Percentiles rank a stretch among this genome's conserved stretches.
phyloP scores from a whole-genome alignment of 2,329 filamentous ascomycete genomes.

The Talaromyces albobiverticillius region DNA sequence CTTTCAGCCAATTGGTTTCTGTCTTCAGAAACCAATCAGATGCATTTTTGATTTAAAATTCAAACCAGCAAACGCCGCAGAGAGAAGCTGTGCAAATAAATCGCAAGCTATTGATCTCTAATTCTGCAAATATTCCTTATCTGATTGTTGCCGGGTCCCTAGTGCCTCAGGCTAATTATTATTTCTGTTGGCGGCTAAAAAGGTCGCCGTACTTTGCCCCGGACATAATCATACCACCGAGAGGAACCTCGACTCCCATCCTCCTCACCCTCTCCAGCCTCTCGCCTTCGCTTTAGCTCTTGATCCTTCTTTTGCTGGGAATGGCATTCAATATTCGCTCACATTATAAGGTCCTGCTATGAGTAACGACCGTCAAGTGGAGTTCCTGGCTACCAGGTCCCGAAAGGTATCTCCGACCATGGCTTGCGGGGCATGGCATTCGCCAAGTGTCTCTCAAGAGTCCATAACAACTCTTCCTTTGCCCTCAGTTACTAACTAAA shows the following conservation, averaged over 20 bases:
- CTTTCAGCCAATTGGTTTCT: background rate
- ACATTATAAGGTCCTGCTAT: conserved; percentile 24
- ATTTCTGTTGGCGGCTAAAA: no score
- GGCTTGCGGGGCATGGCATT: conserved; percentile 23
- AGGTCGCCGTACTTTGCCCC: background rate
- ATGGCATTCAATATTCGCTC: background rate
- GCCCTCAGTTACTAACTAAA: background rate
- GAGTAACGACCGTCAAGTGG: conserved; percentile 35
- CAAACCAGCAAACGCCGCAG: no score
- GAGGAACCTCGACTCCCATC: background rate
- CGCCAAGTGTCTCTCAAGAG: background rate
- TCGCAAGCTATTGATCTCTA: no score
- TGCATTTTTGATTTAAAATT: no score
- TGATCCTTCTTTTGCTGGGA: background rate
- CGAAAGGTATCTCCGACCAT: conserved; percentile 32
- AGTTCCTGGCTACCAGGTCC: conserved; percentile 35
- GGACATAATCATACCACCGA: background rate
- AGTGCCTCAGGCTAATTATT: no score
- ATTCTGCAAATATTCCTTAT: no score
- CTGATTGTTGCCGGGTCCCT: no score
- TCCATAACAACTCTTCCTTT: conserved; percentile 20
- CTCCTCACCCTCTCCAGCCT: background rate
- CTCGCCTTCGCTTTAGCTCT: conserved; percentile 10
- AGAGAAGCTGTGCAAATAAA: no score
- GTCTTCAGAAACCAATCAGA: background rate